A percentile compares a stretch with the other conserved stretches of the same genome.
Evolutionary conservation across 176 grass and related monocot species (phyloP).

Genomic region (Oryza glaberrima): DNA sequence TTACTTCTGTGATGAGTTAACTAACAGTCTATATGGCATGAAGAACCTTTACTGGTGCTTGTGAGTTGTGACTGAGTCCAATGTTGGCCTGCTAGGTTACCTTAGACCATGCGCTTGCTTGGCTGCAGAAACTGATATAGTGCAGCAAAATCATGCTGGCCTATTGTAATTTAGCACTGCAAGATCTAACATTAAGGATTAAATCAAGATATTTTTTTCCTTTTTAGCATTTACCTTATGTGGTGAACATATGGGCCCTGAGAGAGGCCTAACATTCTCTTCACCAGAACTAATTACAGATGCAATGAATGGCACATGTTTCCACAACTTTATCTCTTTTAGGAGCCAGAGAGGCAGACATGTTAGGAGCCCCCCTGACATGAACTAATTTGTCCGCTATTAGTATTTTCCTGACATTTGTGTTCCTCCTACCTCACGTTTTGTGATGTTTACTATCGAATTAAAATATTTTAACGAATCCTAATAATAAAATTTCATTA

Average conservation of each 20-base stretch:
- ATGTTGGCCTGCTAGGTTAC: not conserved
- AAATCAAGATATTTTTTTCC: not conserved
- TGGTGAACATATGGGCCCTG: too few species aligned
- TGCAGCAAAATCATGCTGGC: not conserved
- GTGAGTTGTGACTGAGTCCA: not conserved
- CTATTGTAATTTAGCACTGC: not conserved
- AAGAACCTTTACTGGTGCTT: not conserved
- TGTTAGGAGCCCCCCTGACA: not conserved
- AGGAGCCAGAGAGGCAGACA: not conserved
- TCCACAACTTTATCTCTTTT: not conserved
- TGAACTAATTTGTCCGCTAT: not conserved
- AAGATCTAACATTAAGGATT: conserved; percentile 11
- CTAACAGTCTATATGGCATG: not conserved
- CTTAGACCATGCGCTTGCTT: not conserved
- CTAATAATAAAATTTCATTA: not conserved
- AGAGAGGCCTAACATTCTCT: too few species aligned
- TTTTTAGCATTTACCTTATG: too few species aligned
- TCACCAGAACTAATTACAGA: too few species aligned
- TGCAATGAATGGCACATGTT: not conserved
- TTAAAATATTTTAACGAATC: not conserved
- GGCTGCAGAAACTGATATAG: not conserved
- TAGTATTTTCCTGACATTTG: conserved; percentile 19
- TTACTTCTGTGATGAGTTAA: not conserved
- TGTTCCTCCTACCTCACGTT: conserved; percentile 1
- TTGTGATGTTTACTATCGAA: conserved; percentile 1